phyloP scores from a whole-genome alignment of 2,329 filamentous ascomycete genomes.

The Sporothrix inflata region DNA sequence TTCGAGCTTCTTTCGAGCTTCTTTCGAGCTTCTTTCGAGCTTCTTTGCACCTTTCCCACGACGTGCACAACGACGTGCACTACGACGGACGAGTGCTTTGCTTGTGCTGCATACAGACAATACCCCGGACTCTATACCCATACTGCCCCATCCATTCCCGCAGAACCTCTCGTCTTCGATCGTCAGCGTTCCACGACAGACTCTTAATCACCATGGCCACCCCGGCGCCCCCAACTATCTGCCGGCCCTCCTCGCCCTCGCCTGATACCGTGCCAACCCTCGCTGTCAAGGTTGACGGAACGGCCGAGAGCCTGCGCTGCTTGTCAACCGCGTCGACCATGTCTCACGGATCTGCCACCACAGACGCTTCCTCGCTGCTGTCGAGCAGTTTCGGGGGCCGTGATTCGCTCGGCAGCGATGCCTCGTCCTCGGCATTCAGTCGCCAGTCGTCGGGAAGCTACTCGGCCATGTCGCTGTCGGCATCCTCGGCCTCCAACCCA shows the following conservation, averaged over 20 bases:
- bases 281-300: slow-evolving; percentile 42
- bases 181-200: neutral
- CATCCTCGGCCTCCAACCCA: slow-evolving; percentile 44
- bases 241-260: slow-evolving; percentile 64
- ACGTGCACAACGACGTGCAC: slow-evolving; percentile 12
- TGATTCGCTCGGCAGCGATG: slow-evolving; percentile 57
- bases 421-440: slow-evolving; percentile 52
- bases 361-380: slow-evolving; percentile 57
- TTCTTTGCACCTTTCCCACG: neutral
- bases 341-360: slow-evolving; percentile 57
- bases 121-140: neutral
- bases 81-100: neutral
- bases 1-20: neutral
- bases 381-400: slow-evolving; percentile 48
- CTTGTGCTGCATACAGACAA: neutral
- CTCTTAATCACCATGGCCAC: slow-evolving; percentile 43
- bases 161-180: neutral
- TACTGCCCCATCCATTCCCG: neutral
- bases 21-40: neutral
- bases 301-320: slow-evolving; percentile 60
- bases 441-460: slow-evolving; percentile 68
- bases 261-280: slow-evolving; percentile 65
- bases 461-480: slow-evolving; percentile 34
- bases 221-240: slow-evolving; percentile 31
- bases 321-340: slow-evolving; percentile 64